These are phyloP conservation scores for Trypanosoma brucei DNA, from an alignment of 208 protist species.

Conservation along the genomic window DNA sequence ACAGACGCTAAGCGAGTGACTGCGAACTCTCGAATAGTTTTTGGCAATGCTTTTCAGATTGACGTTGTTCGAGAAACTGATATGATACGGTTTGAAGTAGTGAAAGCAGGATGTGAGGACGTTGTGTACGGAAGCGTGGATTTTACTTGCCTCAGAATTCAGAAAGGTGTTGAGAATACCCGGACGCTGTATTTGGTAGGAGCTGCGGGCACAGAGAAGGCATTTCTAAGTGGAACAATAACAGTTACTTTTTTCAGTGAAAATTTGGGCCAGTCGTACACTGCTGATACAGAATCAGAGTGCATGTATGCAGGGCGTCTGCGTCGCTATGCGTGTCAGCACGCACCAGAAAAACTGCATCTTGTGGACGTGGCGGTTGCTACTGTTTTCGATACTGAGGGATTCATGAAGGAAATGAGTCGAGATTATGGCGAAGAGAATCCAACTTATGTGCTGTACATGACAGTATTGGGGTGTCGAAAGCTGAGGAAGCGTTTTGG, in stretches of 20 bases:
- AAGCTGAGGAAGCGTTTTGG: conserved; percentile 45
- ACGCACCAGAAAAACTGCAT: conserved; percentile 66
- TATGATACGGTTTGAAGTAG: conserved; percentile 71
- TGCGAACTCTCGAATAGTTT: conserved; percentile 38
- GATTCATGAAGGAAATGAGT: conserved; percentile 66
- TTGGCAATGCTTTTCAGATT: conserved; percentile 64
- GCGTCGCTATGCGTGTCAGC: conserved; percentile 53
- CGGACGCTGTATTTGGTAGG: conserved; percentile 64
- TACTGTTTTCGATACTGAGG: conserved; percentile 82
- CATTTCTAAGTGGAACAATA: conserved; percentile 77
- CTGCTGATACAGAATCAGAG: conserved; percentile 43
- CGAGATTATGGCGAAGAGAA: conserved; percentile 62
- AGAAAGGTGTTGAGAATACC: conserved; percentile 50
- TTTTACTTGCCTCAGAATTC: conserved; percentile 74
- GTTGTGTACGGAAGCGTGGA: conserved; percentile 74
- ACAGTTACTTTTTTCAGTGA: conserved; percentile 56
- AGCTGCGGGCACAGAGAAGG: conserved; percentile 49
- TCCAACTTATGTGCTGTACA: conserved; percentile 61
- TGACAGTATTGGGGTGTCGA: conserved; percentile 73
- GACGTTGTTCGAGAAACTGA: conserved; percentile 82
- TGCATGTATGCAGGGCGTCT: conserved; percentile 60
- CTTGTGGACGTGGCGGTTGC: conserved; percentile 63
- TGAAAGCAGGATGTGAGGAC: conserved; percentile 30
- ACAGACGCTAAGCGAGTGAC: conserved; percentile 39
- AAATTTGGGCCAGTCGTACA: conserved; percentile 61